Base-by-base conservation (phyloP, 1,284 basidiomycete genomes). In the Athelia sp. region DNA sequence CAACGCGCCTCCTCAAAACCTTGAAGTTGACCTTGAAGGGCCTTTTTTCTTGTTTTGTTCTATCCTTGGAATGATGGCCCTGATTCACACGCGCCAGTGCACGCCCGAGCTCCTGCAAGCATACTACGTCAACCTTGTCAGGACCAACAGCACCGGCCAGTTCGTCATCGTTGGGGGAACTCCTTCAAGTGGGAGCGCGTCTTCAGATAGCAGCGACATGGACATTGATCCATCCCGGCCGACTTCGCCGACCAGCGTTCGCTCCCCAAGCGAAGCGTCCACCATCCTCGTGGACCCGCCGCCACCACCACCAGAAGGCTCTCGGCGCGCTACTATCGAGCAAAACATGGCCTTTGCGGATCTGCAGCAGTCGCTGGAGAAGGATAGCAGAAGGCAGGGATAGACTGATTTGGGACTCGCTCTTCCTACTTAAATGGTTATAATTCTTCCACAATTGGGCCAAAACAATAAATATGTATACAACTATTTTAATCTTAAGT, bases 101-200 rank as follows among this genome's bases (percentile, higher is more conserved):
- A 88, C 87, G 14, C 78, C 82, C 54, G 87, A 91, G 61, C 74
- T 87, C 58, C 76, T 91, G 45, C 85, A 91, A 67, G 83, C 88
- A 62, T 91, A 91, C 68, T 91, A 91, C 70, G 73, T 86, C 68
- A 91, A 87, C 64, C 86, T 91, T 62, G 82, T 89, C 45, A 79
- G 86, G 51, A 87, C 87, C 17, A 82, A 89, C 62, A 85, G 81
- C 64, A 69, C 69, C 23, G 81, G 78, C 53, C 68, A 65, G 48
- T 90, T 78, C 63, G 65, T 69, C 52, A 74, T 89, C 58, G 66
- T 65, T 35, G 76, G 78, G n/a, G 57, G 68, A 13, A 60, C 70
- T 40, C 68, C 73, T 24, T 69, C 72, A 43, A 57, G 58, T 47
- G 66, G 65, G 54, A 56, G 60, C 47, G 68, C 69, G n/a, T 75